Percentiles rank a stretch among this genome's conserved stretches.
phyloP scores from a whole-genome alignment of 2,329 filamentous ascomycete species.

The Phialophora verrucosa region DNA sequence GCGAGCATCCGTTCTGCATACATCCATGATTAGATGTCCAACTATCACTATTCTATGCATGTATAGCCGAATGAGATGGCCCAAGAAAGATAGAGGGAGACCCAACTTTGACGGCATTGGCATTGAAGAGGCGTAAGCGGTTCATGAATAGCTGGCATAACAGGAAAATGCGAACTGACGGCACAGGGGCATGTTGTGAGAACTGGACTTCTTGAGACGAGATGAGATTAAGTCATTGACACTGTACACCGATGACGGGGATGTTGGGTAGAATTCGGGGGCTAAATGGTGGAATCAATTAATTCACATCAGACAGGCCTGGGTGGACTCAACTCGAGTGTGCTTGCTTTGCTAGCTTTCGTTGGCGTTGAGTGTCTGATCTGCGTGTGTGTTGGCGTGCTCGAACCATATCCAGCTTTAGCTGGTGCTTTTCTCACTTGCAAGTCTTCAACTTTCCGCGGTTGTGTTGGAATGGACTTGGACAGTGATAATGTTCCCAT shows the following conservation, averaged over 20 bases:
- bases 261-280: neutral
- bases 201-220: neutral
- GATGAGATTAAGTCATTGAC: neutral
- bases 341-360: neutral
- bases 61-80: neutral
- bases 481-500: neutral
- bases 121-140: neutral
- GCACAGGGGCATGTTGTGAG: neutral
- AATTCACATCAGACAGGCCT: neutral
- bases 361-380: neutral
- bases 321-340: neutral
- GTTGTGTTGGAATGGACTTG: neutral
- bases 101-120: neutral
- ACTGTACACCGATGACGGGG: neutral
- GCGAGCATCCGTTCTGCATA: neutral
- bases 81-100: neutral
- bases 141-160: neutral
- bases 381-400: neutral
- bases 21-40: neutral
- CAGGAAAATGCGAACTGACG: neutral
- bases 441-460: neutral
- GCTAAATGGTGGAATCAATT: neutral
- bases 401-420: neutral
- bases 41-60: neutral
- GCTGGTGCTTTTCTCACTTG: neutral